A percentile compares a stretch with the other conserved stretches of the same genome.
Evolutionary conservation across 495 filamentous ascomycete genomes (phyloP).

Genomic region (Neurospora sp.): DNA sequence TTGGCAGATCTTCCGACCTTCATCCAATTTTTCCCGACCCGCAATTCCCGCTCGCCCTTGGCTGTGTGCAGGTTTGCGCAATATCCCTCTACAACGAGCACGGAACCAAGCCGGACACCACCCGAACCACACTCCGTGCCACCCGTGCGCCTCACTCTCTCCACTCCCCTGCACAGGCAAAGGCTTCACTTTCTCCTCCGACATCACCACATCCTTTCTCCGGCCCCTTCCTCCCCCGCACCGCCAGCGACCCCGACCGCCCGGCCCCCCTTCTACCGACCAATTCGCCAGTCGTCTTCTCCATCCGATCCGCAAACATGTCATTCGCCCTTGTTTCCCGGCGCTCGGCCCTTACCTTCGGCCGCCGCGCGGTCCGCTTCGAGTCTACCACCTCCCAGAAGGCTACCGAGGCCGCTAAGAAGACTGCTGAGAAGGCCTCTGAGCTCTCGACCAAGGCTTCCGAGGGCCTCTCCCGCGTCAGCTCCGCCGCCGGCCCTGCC

Average conservation of each 20-base stretch:
- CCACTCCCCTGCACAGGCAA: not conserved
- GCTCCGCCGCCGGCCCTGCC: slow-evolving; percentile 68
- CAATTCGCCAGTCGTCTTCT: not conserved
- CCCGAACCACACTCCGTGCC: not conserved
- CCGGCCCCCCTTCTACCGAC: not conserved
- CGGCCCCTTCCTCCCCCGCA: slow-evolving; percentile 4
- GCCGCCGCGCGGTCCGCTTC: slow-evolving; percentile 38
- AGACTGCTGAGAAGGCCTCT: slow-evolving; percentile 56
- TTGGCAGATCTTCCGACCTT: slow-evolving; percentile 29
- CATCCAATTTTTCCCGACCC: slow-evolving; percentile 20
- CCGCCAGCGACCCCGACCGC: slow-evolving; percentile 5
- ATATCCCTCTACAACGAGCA: slow-evolving; percentile 11
- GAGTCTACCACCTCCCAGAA: slow-evolving; percentile 43
- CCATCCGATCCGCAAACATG: slow-evolving; percentile 11
- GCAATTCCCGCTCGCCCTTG: slow-evolving; percentile 1
- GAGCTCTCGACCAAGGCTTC: slow-evolving; percentile 65
- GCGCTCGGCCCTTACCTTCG: slow-evolving; percentile 26
- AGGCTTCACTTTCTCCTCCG: not conserved
- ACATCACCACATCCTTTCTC: slow-evolving; percentile 5
- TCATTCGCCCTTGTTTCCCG: slow-evolving; percentile 23
- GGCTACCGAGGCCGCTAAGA: slow-evolving; percentile 52
- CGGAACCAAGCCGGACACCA: not conserved
- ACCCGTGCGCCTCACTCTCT: not conserved
- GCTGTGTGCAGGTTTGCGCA: slow-evolving; percentile 15
- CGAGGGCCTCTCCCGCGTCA: slow-evolving; percentile 76